These are phyloP conservation scores for Fraxinus sp. DNA, from an alignment of 305 asterid genomes.

Conservation along the genomic window DNA sequence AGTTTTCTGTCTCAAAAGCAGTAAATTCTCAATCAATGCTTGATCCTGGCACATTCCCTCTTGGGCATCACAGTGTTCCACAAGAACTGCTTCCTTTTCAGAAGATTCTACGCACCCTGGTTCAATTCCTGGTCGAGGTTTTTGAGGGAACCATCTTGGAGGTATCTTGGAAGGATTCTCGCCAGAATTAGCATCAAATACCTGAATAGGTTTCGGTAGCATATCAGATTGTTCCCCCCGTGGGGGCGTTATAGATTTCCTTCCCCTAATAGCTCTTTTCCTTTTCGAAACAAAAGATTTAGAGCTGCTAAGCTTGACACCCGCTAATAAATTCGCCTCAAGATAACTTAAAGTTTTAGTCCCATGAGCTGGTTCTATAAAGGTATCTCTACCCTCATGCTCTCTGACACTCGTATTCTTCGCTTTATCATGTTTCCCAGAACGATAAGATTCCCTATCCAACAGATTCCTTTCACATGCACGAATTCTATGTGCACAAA, in stretches of 20 bases:
- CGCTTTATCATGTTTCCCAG: constrained; percentile 31
- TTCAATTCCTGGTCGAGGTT: constrained; percentile 16
- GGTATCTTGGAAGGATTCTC: constrained; percentile 27
- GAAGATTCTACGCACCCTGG: constrained; percentile 24
- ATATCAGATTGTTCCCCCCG: constrained; percentile 28
- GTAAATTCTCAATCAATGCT: constrained; percentile 26
- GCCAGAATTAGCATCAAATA: constrained; percentile 25
- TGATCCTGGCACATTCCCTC: constrained; percentile 22
- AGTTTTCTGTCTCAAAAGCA: constrained; percentile 24
- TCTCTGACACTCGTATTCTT: constrained; percentile 20
- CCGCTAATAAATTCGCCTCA: constrained; percentile 37
- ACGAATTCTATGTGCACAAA: constrained; percentile 75
- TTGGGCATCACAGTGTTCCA: constrained; percentile 28
- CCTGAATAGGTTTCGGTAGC: constrained; percentile 26
- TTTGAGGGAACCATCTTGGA: constrained; percentile 27
- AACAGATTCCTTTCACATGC: constrained; percentile 55
- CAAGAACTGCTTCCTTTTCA: constrained; percentile 27
- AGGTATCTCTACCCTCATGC: constrained; percentile 21
- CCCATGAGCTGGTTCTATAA: constrained; percentile 20
- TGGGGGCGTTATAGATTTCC: constrained; percentile 28
- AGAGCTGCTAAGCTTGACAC: constrained; percentile 30
- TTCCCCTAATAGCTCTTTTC: constrained; percentile 51
- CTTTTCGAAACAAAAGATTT: constrained; percentile 41
- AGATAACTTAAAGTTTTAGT: constrained; percentile 27
- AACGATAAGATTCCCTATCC: constrained; percentile 34